A percentile compares a stretch with the other conserved stretches of the same genome.
phyloP scores from a whole-genome alignment of 164 flowering plant species.

The Stephania cephalantha region DNA sequence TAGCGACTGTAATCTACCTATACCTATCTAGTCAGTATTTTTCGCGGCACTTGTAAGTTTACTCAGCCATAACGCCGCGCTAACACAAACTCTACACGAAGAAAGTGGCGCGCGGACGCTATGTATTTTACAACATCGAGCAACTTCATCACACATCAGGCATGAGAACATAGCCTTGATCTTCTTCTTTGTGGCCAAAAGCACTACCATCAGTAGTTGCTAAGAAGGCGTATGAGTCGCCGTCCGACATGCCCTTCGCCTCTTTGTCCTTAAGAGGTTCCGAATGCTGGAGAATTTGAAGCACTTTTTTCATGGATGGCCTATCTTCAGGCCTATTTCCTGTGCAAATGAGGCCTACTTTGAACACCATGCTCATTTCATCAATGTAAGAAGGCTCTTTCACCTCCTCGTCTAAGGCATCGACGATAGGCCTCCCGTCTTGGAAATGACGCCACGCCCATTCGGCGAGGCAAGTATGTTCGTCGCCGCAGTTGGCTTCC shows the following conservation, averaged over 20 bases:
- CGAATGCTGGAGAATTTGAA: constrained; percentile 41
- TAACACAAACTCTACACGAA: no score
- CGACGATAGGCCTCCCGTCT: constrained; percentile 34
- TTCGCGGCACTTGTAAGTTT: no score
- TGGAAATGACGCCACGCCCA: constrained; percentile 62
- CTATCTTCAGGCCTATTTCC: constrained; percentile 40
- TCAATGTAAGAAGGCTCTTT: constrained; percentile 34
- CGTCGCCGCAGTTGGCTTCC: constrained; percentile 50
- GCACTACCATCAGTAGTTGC: neutral
- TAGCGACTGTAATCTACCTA: no score
- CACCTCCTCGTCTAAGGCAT: constrained; percentile 45
- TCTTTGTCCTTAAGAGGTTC: constrained; percentile 12
- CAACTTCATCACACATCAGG: neutral
- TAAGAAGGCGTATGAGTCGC: constrained; percentile 49
- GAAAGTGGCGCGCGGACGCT: no score
- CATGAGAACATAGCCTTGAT: neutral
- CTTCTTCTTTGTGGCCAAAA: neutral
- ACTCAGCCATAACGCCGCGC: no score
- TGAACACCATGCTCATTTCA: constrained; percentile 50
- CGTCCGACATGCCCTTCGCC: constrained; percentile 19
- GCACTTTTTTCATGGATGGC: constrained; percentile 80
- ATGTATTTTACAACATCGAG: no score
- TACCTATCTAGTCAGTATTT: no score
- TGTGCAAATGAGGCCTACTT: constrained; percentile 72
- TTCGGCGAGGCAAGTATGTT: constrained; percentile 48